These are phyloP conservation scores for Quercus robur DNA, from an alignment of 306 rosid genomes.

Conservation along the genomic window DNA sequence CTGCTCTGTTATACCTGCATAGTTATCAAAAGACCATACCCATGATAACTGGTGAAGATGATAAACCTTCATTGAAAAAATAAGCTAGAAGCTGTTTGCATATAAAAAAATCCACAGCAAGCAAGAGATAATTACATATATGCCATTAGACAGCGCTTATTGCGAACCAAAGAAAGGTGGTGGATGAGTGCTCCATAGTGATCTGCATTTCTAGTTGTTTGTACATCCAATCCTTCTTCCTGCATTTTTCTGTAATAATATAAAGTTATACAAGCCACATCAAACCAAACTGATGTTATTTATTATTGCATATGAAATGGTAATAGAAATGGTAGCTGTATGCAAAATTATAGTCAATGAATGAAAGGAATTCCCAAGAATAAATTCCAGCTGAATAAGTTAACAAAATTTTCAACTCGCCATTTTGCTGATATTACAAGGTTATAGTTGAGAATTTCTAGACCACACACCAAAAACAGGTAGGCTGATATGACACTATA, in stretches of 20 bases:
- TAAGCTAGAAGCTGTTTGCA: neutral
- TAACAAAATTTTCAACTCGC: neutral
- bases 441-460: neutral
- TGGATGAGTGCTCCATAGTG: constrained; percentile 84
- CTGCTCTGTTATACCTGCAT: constrained; percentile 68
- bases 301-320: neutral
- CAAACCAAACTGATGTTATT: neutral
- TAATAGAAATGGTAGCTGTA: neutral
- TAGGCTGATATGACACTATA: neutral
- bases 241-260: constrained; percentile 66
- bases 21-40: constrained; percentile 7
- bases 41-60: neutral
- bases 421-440: neutral
- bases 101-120: neutral
- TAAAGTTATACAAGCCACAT: neutral
- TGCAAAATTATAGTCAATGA: neutral
- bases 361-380: neutral
- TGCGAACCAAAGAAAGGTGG: constrained; percentile 82
- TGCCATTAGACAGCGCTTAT: constrained; percentile 86
- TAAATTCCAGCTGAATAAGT: neutral
- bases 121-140: constrained; percentile 47
- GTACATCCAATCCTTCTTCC: constrained; percentile 78
- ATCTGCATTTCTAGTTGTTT: constrained; percentile 77
- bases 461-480: neutral
- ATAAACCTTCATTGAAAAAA: neutral